phyloP scores from a whole-genome alignment of 2,329 filamentous ascomycete genomes.

The Torrubiellomyces zombiae region DNA sequence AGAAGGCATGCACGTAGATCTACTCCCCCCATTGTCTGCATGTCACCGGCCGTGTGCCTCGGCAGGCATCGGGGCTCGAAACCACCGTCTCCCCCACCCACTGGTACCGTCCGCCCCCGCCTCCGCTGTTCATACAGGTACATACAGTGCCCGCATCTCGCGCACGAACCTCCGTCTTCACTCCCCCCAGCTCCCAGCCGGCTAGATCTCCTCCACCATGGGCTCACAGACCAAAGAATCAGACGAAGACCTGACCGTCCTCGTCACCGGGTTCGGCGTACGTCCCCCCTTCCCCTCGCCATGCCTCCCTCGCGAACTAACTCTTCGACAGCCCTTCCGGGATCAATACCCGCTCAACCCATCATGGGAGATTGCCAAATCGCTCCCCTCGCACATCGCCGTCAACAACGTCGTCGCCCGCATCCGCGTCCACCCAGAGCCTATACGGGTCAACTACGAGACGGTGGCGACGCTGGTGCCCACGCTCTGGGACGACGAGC shows the following conservation, averaged over 20 bases:
- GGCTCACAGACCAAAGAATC: slow-evolving; percentile 18
- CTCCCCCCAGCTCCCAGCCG: not conserved
- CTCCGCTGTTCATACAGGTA: too few relatives aligned
- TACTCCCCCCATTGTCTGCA: too few relatives aligned
- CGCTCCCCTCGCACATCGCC: slow-evolving; percentile 45
- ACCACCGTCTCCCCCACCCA: too few relatives aligned
- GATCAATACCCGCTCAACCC: slow-evolving; percentile 58
- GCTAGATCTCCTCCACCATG: slow-evolving; percentile 9
- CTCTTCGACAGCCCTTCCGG: slow-evolving; percentile 49
- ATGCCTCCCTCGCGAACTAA: slow-evolving; percentile 6
- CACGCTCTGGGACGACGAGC: slow-evolving; percentile 33
- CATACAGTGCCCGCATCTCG: too few relatives aligned
- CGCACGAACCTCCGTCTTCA: too few relatives aligned
- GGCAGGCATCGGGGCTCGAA: too few relatives aligned
- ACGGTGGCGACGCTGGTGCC: slow-evolving; percentile 48
- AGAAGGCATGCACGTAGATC: too few relatives aligned
- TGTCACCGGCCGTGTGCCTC: too few relatives aligned
- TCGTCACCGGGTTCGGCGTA: slow-evolving; percentile 47
- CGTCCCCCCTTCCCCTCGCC: slow-evolving; percentile 10
- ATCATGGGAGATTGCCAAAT: slow-evolving; percentile 59
- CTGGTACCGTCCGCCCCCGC: too few relatives aligned
- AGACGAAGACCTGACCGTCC: slow-evolving; percentile 38
- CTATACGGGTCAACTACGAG: slow-evolving; percentile 57
- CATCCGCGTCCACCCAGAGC: slow-evolving; percentile 46
- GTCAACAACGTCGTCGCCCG: slow-evolving; percentile 30